These are phyloP conservation scores for Obba rivulosa DNA, from an alignment of 768 basidiomycete genomes.

Conservation along the genomic window DNA sequence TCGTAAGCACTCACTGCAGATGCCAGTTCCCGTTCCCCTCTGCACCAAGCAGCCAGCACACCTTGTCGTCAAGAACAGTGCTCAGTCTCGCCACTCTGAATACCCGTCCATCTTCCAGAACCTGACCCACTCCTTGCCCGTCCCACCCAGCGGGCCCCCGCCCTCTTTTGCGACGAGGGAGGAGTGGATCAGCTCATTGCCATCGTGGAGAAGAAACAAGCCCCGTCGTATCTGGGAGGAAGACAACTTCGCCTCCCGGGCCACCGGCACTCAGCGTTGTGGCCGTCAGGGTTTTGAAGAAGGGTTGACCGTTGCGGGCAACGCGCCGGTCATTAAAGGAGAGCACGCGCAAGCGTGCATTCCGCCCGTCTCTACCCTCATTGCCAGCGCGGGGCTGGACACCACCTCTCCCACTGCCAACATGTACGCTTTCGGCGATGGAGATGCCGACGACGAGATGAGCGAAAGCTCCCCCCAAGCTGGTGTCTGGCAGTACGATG, in stretches of 20 bases:
- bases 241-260: slow-evolving; percentile 25
- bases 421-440: slow-evolving; percentile 20
- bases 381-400: slow-evolving; percentile 10
- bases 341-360: slow-evolving; percentile 76
- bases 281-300: slow-evolving; percentile 55
- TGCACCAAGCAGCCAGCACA: slow-evolving; percentile 54
- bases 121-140: slow-evolving; percentile 53
- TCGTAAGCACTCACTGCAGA: slow-evolving; percentile 41
- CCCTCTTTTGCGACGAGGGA: slow-evolving; percentile 63
- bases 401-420: slow-evolving; percentile 1
- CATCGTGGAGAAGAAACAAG: slow-evolving; percentile 67
- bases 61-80: slow-evolving; percentile 55
- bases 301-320: slow-evolving; percentile 73
- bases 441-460: slow-evolving; percentile 42
- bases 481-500: slow-evolving; percentile 28
- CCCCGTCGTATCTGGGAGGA: slow-evolving; percentile 64
- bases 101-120: slow-evolving; percentile 43
- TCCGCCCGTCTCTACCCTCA: slow-evolving; percentile 56
- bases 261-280: slow-evolving; percentile 18
- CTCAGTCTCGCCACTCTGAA: slow-evolving; percentile 34
- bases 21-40: slow-evolving; percentile 83
- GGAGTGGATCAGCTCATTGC: slow-evolving; percentile 69
- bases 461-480: slow-evolving; percentile 31
- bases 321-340: slow-evolving; percentile 85
- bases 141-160: slow-evolving; percentile 55